These are phyloP conservation scores for Hypoxylon sp. DNA, from an alignment of 2,329 filamentous ascomycete species.

Conservation along the genomic window DNA sequence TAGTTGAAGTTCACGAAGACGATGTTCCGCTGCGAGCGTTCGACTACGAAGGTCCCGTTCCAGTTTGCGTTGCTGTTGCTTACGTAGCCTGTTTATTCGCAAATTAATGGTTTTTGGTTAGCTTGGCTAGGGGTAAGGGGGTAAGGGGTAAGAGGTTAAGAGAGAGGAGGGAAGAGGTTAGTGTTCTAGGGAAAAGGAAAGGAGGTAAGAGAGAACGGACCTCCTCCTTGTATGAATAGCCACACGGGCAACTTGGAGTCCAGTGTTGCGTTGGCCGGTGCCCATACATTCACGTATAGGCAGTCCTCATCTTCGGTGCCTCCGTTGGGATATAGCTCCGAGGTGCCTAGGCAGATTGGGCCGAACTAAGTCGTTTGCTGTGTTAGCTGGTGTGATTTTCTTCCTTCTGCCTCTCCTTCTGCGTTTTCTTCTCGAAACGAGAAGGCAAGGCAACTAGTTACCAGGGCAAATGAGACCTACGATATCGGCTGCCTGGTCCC, in stretches of 20 bases:
- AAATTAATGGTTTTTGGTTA: not conserved
- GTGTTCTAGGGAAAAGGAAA: not conserved
- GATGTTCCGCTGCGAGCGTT: conserved; percentile 60
- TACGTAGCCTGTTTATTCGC: conserved; percentile 57
- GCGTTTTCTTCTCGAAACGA: not conserved
- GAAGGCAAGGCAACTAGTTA: not conserved
- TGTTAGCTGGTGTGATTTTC: conserved; percentile 10
- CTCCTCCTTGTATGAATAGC: conserved; percentile 63
- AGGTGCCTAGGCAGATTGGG: conserved; percentile 60
- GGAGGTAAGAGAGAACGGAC: conserved; percentile 24
- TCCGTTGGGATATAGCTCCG: conserved; percentile 50
- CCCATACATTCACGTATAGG: conserved; percentile 61
- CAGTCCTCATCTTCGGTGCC: conserved; percentile 57
- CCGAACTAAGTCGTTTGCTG: conserved; percentile 55
- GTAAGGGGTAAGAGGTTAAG: no score
- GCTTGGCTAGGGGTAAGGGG: not conserved
- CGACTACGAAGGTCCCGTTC: conserved; percentile 63
- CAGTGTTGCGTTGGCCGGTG: conserved; percentile 56
- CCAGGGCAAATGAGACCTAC: conserved; percentile 40
- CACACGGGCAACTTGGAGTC: conserved; percentile 64
- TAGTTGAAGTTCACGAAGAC: conserved; percentile 74
- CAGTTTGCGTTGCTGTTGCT: conserved; percentile 64
- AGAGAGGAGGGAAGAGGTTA: not conserved
- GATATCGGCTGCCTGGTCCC: conserved; percentile 55
- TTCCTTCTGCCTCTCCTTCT: not conserved